Evolutionary conservation across 257 asterid species (phyloP).

Genomic region (Gentiana straminea): DNA sequence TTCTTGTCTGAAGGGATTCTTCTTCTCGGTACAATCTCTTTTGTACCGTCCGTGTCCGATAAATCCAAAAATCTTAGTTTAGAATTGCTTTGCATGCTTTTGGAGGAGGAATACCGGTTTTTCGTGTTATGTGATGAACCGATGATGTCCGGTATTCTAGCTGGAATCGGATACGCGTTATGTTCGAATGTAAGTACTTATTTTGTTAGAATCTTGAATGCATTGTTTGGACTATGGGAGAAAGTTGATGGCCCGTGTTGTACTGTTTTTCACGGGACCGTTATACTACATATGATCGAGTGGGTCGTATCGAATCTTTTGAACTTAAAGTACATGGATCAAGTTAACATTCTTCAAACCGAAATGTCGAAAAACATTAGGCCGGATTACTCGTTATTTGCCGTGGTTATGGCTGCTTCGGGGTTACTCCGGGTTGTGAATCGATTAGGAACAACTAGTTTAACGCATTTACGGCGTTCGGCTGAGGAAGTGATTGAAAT

Average conservation of each 20-base stretch:
- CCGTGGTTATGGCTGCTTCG: conserved; percentile 73
- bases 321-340: conserved; percentile 33
- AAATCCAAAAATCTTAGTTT: conserved; percentile 50
- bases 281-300: conserved; percentile 79
- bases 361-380: conserved; percentile 35
- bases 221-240: conserved; percentile 52
- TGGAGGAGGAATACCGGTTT: conserved; percentile 38
- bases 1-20: conserved; percentile 71
- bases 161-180: conserved; percentile 79
- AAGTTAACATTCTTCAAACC: conserved; percentile 35
- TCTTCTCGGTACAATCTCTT: conserved; percentile 67
- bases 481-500: conserved; percentile 47
- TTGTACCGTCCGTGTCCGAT: conserved; percentile 43
- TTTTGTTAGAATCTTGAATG: conserved; percentile 41
- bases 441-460: conserved; percentile 54
- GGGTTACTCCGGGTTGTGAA: conserved; percentile 64
- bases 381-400: conserved; percentile 37
- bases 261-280: conserved; percentile 50
- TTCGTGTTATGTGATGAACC: conserved; percentile 37
- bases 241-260: conserved; percentile 40
- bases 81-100: conserved; percentile 52
- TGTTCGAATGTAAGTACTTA: conserved; percentile 37
- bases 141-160: conserved; percentile 44
- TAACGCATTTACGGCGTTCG: conserved; percentile 30
- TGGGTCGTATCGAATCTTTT: conserved; percentile 62